Conservation (phyloP, 129 eudicot genomes). For the Centrapalus pauciflorus region DNA sequence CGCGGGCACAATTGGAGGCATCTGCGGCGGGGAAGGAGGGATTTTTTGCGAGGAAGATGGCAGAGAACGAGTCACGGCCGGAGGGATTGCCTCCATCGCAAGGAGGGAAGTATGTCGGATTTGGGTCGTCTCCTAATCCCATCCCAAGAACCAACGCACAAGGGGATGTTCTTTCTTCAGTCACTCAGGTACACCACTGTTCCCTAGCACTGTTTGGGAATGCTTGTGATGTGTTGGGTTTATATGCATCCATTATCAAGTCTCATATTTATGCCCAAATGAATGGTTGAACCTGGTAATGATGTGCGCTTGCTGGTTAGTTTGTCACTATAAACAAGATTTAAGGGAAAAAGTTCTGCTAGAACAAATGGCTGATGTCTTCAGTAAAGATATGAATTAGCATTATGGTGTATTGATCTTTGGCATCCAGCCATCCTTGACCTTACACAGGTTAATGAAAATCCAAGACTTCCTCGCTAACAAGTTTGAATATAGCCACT, state of each 20-base stretch:
- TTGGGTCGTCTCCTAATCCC: conserved; percentile 64
- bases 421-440: neutral
- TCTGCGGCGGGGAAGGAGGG: conserved; percentile 80
- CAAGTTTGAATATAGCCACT: neutral
- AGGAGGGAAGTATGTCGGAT: conserved; percentile 97
- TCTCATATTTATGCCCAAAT: neutral
- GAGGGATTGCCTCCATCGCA: conserved; percentile 85
- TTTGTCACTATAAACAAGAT: neutral
- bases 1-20: conserved; percentile 62
- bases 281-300: neutral
- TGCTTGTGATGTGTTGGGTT: neutral
- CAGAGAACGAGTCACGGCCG: conserved; percentile 69
- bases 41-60: conserved; percentile 72
- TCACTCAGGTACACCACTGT: conserved; percentile 60
- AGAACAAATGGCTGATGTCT: neutral
- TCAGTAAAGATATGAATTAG: neutral
- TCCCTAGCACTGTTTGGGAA: neutral
- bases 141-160: conserved; percentile 36
- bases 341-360: neutral
- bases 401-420: neutral
- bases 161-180: conserved; percentile 81
- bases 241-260: neutral
- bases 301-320: neutral
- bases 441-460: neutral
- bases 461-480: neutral